Conservation (phyloP, 2,329 filamentous ascomycete species). For the Trematosphaeria pertusa region DNA sequence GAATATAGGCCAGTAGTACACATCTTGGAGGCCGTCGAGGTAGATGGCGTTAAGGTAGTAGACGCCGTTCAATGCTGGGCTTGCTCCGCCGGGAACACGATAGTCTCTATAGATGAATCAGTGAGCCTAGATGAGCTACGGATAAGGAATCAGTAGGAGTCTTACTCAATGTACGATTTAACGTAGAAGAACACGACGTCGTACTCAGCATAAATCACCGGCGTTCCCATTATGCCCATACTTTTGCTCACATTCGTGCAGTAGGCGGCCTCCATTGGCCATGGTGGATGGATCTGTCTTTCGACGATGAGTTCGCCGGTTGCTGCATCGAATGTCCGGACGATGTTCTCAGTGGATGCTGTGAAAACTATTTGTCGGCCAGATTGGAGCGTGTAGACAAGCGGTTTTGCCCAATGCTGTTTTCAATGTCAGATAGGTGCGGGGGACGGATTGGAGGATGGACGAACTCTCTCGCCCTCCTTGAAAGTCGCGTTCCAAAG, state of each 20-base stretch:
- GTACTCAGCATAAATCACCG: slow-evolving; percentile 25
- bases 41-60: slow-evolving; percentile 52
- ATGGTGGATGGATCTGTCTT: slow-evolving; percentile 21
- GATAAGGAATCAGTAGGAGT: neutral
- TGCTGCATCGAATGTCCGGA: slow-evolving; percentile 26
- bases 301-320: slow-evolving; percentile 23
- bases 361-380: slow-evolving; percentile 26
- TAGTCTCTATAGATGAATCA: slow-evolving; percentile 20
- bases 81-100: slow-evolving; percentile 31
- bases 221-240: slow-evolving; percentile 30
- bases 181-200: slow-evolving; percentile 39
- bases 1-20: slow-evolving; percentile 55
- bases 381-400: slow-evolving; percentile 52
- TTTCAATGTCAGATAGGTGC: neutral
- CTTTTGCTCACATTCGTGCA: slow-evolving; percentile 21
- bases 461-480: slow-evolving; percentile 38
- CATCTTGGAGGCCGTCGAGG: slow-evolving; percentile 48
- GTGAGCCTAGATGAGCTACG: neutral
- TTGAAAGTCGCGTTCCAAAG: slow-evolving; percentile 47
- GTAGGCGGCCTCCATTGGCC: slow-evolving; percentile 18
- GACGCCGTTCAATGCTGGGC: slow-evolving; percentile 45
- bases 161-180: slow-evolving; percentile 35
- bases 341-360: slow-evolving; percentile 24
- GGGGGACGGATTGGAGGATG: too few species aligned
- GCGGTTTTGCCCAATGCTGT: slow-evolving; percentile 57